These are phyloP conservation scores for Botrytis porri DNA, from an alignment of 2,329 filamentous ascomycete genomes.

Conservation along the genomic window DNA sequence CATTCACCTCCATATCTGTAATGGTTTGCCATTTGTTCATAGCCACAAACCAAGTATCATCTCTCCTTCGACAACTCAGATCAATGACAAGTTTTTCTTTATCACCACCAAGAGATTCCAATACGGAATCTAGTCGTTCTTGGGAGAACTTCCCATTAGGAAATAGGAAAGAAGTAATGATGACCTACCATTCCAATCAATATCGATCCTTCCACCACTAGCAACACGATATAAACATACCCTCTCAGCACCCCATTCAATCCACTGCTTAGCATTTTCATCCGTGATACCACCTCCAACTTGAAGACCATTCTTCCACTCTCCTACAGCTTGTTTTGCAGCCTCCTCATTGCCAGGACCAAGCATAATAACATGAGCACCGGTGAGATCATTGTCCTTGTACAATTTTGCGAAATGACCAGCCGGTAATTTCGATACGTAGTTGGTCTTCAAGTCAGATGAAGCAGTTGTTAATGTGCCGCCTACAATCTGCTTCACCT, in stretches of 20 bases:
- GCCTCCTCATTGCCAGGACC: slow-evolving; percentile 82
- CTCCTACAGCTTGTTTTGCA: slow-evolving; percentile 69
- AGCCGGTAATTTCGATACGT: slow-evolving; percentile 80
- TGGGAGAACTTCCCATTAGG: slow-evolving; percentile 79
- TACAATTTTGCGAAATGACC: slow-evolving; percentile 81
- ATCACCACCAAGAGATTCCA: slow-evolving; percentile 70
- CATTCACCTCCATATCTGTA: slow-evolving; percentile 89
- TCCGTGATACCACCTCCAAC: slow-evolving; percentile 93
- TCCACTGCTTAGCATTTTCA: slow-evolving; percentile 79
- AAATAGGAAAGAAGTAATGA: slow-evolving; percentile 95
- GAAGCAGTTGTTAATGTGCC: slow-evolving; percentile 75
- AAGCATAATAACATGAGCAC: slow-evolving; percentile 95
- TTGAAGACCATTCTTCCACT: slow-evolving; percentile 80
- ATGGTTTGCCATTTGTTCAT: slow-evolving; percentile 99
- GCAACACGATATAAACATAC: slow-evolving; percentile 46
- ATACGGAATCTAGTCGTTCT: slow-evolving; percentile 68
- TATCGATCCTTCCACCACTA: not conserved
- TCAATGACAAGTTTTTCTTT: slow-evolving; percentile 87
- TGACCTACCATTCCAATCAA: slow-evolving; percentile 62
- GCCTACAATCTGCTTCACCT: slow-evolving; percentile 98
- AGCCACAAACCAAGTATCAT: slow-evolving; percentile 85
- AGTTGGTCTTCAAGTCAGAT: slow-evolving; percentile 78
- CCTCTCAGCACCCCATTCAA: slow-evolving; percentile 84
- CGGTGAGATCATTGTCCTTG: slow-evolving; percentile 66
- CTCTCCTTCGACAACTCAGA: slow-evolving; percentile 78